Evolutionary conservation across 129 eudicot genomes (phyloP).

Genomic region (Flaveria linearis): DNA sequence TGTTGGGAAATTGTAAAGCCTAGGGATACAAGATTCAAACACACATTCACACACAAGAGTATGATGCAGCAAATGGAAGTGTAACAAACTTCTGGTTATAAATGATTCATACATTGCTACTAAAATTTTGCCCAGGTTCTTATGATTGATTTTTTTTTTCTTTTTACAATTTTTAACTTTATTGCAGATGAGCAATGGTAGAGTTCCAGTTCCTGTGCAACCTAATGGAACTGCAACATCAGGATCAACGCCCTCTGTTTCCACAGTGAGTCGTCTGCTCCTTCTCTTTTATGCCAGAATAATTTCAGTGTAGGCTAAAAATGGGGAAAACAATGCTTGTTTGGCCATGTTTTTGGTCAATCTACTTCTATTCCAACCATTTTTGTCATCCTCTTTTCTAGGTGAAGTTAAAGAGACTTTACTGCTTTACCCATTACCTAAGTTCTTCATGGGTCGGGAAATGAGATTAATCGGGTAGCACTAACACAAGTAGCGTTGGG

Average conservation of each 20-base stretch:
- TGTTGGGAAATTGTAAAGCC: background rate
- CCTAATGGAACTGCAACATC: constrained; percentile 50
- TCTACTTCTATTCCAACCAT: background rate
- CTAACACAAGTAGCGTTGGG: background rate
- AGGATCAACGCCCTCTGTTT: constrained; percentile 39
- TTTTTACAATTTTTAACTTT: background rate
- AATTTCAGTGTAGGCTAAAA: background rate
- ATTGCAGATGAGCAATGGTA: constrained; percentile 51
- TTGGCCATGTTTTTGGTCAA: background rate
- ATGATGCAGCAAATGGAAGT: background rate
- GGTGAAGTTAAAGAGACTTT: background rate
- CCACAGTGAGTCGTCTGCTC: constrained; percentile 39
- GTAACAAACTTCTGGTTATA: too few species aligned
- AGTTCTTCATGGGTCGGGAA: background rate
- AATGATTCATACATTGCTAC: too few species aligned
- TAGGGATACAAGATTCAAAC: background rate
- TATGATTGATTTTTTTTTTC: too few species aligned
- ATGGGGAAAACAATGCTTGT: background rate
- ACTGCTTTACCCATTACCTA: background rate
- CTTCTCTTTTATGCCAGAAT: background rate
- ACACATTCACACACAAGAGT: background rate
- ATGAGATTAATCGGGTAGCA: too few species aligned
- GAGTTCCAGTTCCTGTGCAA: constrained; percentile 50
- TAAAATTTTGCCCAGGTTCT: too few species aligned
- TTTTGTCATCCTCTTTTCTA: background rate